Conservation (phyloP, 2,329 filamentous ascomycete genomes). For the Aspergillus sp. region DNA sequence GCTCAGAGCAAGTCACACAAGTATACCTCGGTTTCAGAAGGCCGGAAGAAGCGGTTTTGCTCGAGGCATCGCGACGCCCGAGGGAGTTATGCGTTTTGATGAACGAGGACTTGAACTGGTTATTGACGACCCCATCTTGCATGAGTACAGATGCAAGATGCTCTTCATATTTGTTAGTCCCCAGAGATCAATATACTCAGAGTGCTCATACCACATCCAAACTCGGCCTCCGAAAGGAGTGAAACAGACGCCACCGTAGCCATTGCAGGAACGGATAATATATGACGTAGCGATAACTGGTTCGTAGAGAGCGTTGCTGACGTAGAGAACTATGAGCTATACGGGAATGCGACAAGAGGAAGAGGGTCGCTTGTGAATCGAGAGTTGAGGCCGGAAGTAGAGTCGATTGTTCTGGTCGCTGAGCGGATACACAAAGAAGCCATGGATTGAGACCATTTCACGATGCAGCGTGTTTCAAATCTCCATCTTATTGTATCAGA, state of each 20-base stretch:
- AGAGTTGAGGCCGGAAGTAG: conserved; percentile 1
- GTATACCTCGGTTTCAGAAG: conserved; percentile 46
- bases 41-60: conserved; percentile 24
- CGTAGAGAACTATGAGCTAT: background rate
- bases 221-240: conserved; percentile 44
- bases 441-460: conserved; percentile 23
- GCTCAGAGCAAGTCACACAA: conserved; percentile 43
- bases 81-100: conserved; percentile 37
- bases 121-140: conserved; percentile 37
- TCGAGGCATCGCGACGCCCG: conserved; percentile 33
- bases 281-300: background rate
- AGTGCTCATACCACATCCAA: conserved; percentile 44
- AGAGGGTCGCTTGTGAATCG: background rate
- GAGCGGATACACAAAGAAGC: conserved; percentile 21
- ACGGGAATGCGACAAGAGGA: background rate
- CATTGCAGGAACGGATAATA: conserved; percentile 27
- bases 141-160: conserved; percentile 43
- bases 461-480: conserved; percentile 18
- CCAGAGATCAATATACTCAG: background rate
- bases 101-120: conserved; percentile 41
- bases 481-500: conserved; percentile 18
- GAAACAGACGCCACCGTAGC: conserved; percentile 40
- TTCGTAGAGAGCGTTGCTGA: background rate
- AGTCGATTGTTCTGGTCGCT: conserved; percentile 13
- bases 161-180: conserved; percentile 32